These are phyloP conservation scores for Lichtheimia hyalospora DNA, from an alignment of 371 early-diverging fungal species.

Conservation along the genomic window DNA sequence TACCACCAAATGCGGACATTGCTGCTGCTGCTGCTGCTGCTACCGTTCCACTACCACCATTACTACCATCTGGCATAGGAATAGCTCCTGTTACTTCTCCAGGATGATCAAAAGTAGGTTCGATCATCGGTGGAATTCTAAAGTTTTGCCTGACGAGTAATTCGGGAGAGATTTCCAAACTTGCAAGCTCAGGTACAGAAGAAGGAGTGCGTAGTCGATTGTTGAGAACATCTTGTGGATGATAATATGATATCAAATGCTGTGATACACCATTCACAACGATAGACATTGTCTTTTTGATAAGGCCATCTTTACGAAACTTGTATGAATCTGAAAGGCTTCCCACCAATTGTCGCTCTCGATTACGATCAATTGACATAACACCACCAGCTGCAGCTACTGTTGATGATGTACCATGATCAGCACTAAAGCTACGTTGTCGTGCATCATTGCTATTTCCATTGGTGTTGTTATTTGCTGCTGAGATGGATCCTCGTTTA, in stretches of 20 bases:
- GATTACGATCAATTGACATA: slow-evolving; percentile 32
- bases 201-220: slow-evolving; percentile 60
- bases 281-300: slow-evolving; percentile 86
- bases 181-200: slow-evolving; percentile 50
- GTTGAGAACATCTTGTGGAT: slow-evolving; percentile 70
- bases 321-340: slow-evolving; percentile 62
- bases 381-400: slow-evolving; percentile 14
- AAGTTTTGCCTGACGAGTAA: slow-evolving; percentile 53
- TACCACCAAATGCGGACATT: slow-evolving; percentile 10
- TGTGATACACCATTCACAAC: slow-evolving; percentile 74
- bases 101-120: slow-evolving; percentile 31
- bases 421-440: slow-evolving; percentile 29
- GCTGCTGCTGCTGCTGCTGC: not conserved
- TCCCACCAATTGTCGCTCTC: slow-evolving; percentile 60
- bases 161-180: slow-evolving; percentile 55
- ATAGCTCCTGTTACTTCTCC: too few relatives aligned
- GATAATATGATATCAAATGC: slow-evolving; percentile 86
- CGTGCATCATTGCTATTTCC: slow-evolving; percentile 5
- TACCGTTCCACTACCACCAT: too few relatives aligned
- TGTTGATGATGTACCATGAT: slow-evolving; percentile 12
- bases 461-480: not conserved
- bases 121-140: slow-evolving; percentile 50
- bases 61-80: too few relatives aligned
- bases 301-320: slow-evolving; percentile 79
- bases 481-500: slow-evolving; percentile 19